These are phyloP conservation scores for Arachnopeziza araneosa DNA, from an alignment of 2,329 filamentous ascomycete genomes.

Conservation along the genomic window DNA sequence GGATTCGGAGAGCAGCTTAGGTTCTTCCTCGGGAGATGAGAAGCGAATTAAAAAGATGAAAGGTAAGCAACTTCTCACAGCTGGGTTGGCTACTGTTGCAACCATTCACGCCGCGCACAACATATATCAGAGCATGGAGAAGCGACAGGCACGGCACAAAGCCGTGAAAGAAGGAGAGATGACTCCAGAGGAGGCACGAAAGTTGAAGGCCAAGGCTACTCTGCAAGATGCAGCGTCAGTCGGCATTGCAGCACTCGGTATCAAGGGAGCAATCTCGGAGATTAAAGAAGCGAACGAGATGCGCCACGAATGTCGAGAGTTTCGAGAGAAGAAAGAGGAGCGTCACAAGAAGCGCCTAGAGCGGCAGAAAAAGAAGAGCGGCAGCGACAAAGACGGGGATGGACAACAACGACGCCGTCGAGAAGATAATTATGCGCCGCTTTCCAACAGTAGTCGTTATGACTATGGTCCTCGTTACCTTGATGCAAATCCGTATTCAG, in stretches of 20 bases:
- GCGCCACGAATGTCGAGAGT: constrained; percentile 48
- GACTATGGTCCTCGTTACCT: constrained; percentile 36
- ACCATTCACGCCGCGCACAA: constrained; percentile 65
- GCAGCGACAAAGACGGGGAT: constrained; percentile 15
- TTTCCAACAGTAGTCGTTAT: constrained; percentile 24
- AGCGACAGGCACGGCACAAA: constrained; percentile 54
- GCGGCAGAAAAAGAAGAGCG: constrained; percentile 32
- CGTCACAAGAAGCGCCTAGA: constrained; percentile 40
- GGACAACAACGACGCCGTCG: constrained; percentile 13
- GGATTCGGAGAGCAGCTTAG: constrained; percentile 44
- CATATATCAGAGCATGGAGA: constrained; percentile 58
- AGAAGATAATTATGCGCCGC: constrained; percentile 11
- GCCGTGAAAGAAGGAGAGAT: constrained; percentile 60
- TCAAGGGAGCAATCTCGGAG: constrained; percentile 58
- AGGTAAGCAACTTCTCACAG: constrained; percentile 61
- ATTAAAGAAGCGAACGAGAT: constrained; percentile 64
- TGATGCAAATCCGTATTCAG: constrained; percentile 41
- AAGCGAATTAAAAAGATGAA: constrained; percentile 56
- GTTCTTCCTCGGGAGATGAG: constrained; percentile 58
- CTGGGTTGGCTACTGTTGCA: constrained; percentile 60
- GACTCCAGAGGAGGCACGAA: constrained; percentile 54
- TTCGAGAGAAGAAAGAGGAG: constrained; percentile 44
- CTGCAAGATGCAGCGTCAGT: constrained; percentile 60
- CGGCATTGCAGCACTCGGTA: constrained; percentile 60
- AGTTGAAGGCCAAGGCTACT: constrained; percentile 57